A percentile compares a stretch with the other conserved stretches of the same genome.
These are phyloP conservation scores for Grifola frondosa DNA, from an alignment of 1,284 basidiomycete genomes.

Conservation along the genomic window DNA sequence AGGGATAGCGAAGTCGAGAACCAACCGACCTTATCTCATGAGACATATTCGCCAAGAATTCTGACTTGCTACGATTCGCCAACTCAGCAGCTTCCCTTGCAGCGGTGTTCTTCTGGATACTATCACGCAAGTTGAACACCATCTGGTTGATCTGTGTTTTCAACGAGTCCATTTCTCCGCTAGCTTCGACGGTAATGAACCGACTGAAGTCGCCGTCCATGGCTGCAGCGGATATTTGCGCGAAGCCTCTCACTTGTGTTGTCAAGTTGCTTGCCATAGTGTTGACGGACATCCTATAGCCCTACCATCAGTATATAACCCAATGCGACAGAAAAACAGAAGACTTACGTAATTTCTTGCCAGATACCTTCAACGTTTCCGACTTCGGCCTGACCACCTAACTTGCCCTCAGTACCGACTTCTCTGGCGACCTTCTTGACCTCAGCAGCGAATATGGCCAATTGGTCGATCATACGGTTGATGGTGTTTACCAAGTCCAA, in stretches of 20 bases:
- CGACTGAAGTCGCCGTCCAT: conserved; percentile 99
- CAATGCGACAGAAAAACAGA: conserved; percentile 1
- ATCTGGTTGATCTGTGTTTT: conserved; percentile 99
- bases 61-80: conserved; percentile 94
- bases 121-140: conserved; percentile 97
- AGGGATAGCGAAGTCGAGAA: neutral
- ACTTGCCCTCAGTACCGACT: conserved; percentile 94
- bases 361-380: conserved; percentile 97
- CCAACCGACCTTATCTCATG: conserved; percentile 83
- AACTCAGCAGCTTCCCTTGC: conserved; percentile 97
- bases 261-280: conserved; percentile 97
- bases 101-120: conserved; percentile 98
- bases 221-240: conserved; percentile 97
- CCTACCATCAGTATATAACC: conserved; percentile 13
- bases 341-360: conserved; percentile 95
- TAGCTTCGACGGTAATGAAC: conserved; percentile 99
- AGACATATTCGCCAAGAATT: conserved; percentile 98
- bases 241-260: conserved; percentile 98
- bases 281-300: conserved; percentile 78
- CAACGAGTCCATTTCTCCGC: conserved; percentile 98
- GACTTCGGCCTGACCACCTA: conserved; percentile 97
- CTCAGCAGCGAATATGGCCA: conserved; percentile 92
- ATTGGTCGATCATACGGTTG: conserved; percentile 95
- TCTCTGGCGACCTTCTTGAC: conserved; percentile 95
- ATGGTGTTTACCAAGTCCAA: conserved; percentile 91